Percentiles rank a stretch among this genome's conserved stretches.
These are phyloP conservation scores for Moesziomyces aphidis DNA, from an alignment of 1,284 basidiomycete genomes.

Conservation along the genomic window DNA sequence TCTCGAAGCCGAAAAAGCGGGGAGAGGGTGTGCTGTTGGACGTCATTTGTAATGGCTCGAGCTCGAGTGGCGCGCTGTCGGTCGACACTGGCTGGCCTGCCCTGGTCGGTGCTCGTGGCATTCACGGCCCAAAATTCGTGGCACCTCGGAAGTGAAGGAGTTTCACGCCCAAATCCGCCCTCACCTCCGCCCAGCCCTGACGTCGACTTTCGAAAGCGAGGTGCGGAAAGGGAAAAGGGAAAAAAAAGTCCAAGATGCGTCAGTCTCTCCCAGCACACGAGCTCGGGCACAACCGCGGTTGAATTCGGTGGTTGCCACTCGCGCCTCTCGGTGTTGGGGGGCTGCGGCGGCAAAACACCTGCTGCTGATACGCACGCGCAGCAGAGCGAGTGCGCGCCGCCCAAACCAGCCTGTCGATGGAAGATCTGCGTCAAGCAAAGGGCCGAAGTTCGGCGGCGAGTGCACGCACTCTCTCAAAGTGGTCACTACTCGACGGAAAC, in stretches of 20 bases:
- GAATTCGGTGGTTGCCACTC: neutral
- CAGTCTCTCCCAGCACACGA: neutral
- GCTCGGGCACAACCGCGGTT: constrained; percentile 5
- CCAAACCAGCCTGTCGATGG: neutral
- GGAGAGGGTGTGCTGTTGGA: neutral
- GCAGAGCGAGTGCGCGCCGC: neutral
- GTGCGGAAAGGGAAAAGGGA: no score
- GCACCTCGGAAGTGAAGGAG: constrained; percentile 8
- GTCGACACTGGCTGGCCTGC: neutral
- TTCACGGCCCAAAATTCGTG: constrained; percentile 11
- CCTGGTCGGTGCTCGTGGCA: constrained; percentile 4
- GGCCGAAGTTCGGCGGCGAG: neutral
- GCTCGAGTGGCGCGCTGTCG: neutral
- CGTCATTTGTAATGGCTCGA: neutral
- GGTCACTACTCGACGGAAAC: neutral
- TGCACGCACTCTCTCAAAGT: neutral
- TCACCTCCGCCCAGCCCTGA: neutral
- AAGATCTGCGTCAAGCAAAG: neutral
- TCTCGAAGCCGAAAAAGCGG: neutral
- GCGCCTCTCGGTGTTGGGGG: neutral
- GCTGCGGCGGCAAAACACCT: neutral
- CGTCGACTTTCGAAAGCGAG: no score
- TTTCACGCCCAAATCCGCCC: constrained; percentile 7
- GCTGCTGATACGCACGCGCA: neutral
- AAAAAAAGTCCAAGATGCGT: neutral